Conservation (phyloP, 139 green algal species). For the Pleodorina starrii region DNA sequence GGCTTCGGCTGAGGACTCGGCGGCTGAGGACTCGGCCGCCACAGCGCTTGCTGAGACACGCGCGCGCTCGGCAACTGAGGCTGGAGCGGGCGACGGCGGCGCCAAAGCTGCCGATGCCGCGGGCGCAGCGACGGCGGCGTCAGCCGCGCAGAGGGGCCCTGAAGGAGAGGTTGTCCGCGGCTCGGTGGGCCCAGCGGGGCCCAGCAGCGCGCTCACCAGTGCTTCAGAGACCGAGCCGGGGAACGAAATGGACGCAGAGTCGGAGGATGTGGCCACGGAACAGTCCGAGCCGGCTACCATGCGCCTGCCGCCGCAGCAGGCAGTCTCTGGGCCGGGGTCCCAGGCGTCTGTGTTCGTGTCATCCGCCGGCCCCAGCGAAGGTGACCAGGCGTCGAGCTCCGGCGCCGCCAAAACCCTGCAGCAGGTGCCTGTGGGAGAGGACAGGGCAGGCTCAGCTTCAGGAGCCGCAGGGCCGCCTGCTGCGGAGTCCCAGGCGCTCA, state of each 20-base stretch:
- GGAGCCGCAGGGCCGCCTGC: no score
- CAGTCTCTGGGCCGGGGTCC: no score
- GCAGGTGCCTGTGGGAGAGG: neutral
- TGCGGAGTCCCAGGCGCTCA: neutral
- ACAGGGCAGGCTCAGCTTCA: neutral
- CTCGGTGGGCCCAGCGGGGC: neutral
- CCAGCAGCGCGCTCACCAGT: neutral
- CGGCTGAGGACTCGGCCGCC: neutral
- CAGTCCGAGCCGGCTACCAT: neutral
- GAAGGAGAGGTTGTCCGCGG: neutral
- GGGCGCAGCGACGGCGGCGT: neutral
- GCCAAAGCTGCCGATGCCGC: no score
- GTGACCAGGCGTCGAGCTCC: neutral
- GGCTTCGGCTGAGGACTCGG: neutral
- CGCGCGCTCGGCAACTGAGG: no score
- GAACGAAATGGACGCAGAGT: neutral
- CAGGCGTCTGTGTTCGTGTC: no score
- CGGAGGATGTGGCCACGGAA: neutral
- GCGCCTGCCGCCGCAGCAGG: no score
- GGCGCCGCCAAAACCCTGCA: neutral
- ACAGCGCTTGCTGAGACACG: no score
- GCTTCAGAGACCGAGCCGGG: neutral
- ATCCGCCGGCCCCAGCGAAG: no score
- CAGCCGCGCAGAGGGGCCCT: neutral
- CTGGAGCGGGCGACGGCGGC: neutral